Conservation (phyloP, 2,329 filamentous ascomycete species). For the Penicillium sp. region DNA sequence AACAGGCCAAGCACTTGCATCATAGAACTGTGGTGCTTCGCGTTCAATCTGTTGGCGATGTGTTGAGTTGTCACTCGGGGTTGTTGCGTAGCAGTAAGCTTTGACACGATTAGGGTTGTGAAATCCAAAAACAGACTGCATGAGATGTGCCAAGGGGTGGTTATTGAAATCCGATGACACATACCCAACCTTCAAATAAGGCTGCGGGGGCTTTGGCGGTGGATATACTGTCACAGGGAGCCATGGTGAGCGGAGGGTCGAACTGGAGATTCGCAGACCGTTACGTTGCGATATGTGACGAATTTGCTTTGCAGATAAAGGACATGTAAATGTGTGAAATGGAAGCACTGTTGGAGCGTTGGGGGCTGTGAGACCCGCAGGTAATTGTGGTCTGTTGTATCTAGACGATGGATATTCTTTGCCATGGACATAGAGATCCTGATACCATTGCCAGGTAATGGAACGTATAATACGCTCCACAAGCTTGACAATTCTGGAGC, state of each 20-base stretch:
- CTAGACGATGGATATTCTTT: conserved; percentile 53
- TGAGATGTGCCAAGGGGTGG: conserved; percentile 90
- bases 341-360: conserved; percentile 90
- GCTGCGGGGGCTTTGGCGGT: conserved; percentile 77
- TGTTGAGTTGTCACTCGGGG: conserved; percentile 78
- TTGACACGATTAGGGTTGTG: conserved; percentile 71
- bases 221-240: conserved; percentile 73
- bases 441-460: conserved; percentile 81
- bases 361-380: conserved; percentile 69
- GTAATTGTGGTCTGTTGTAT: conserved; percentile 72
- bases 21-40: conserved; percentile 85
- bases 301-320: conserved; percentile 84
- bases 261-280: conserved; percentile 85
- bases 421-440: conserved; percentile 67
- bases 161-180: conserved; percentile 99
- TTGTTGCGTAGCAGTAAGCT: conserved; percentile 95
- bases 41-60: conserved; percentile 90
- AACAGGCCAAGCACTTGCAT: conserved; percentile 81
- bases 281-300: conserved; percentile 94
- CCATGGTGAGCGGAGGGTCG: conserved; percentile 83
- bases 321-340: conserved; percentile 97
- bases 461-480: conserved; percentile 78
- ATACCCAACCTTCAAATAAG: conserved; percentile 87
- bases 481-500: conserved; percentile 75
- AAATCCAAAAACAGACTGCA: conserved; percentile 97